Conservation (phyloP, 1,284 basidiomycete genomes). For the Puccinia triticina region DNA sequence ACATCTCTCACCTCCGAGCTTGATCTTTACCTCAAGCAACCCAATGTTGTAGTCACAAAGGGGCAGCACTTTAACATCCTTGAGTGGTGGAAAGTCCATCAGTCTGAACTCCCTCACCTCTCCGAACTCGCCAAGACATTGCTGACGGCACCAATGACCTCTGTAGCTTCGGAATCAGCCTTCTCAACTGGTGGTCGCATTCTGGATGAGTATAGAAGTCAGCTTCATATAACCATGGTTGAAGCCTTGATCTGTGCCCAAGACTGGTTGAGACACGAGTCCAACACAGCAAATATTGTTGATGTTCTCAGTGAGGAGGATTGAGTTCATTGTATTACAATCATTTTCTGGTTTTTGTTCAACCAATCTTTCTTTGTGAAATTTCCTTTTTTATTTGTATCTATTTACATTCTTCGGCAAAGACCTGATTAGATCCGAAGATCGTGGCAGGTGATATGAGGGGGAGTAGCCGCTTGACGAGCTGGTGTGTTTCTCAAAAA, state of each 20-base stretch:
- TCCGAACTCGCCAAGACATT: background rate
- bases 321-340: too few relatives aligned
- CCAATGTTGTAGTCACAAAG: background rate
- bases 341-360: too few relatives aligned
- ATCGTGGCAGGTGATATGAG: too few relatives aligned
- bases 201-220: background rate
- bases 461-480: too few relatives aligned
- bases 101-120: background rate
- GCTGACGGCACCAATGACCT: slow-evolving; percentile 12
- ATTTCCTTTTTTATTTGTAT: too few relatives aligned
- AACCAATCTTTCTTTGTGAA: too few relatives aligned
- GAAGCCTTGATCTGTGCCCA: slow-evolving; percentile 3
- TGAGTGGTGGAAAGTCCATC: background rate
- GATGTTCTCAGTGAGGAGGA: too few relatives aligned
- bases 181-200: background rate
- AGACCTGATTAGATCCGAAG: too few relatives aligned
- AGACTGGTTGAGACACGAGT: slow-evolving; percentile 1
- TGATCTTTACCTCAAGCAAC: background rate
- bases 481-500: too few relatives aligned
- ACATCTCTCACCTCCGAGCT: background rate
- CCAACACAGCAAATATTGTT: too few relatives aligned
- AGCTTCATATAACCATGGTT: too few relatives aligned
- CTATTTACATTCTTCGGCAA: too few relatives aligned
- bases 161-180: slow-evolving; percentile 3
- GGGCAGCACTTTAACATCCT: background rate